Base-by-base conservation (phyloP, 352 stramenopile species). In the Blastocystis sp. region DNA sequence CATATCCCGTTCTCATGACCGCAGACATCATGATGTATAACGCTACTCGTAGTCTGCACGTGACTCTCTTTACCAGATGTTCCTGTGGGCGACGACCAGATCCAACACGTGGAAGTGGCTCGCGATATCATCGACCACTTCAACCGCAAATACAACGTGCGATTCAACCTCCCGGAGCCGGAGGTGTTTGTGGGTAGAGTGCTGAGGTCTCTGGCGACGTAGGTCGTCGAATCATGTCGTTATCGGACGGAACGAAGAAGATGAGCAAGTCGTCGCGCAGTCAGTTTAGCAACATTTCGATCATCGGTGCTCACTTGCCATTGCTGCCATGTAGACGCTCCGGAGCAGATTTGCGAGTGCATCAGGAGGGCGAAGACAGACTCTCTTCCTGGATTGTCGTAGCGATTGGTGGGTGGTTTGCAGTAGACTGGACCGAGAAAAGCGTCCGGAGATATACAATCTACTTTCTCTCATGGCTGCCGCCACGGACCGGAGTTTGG, bases 21-120 rank as follows among this genome's bases (percentile, higher is more conserved):
- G 95, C 97, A 2, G 97, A 99, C 91, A 99, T 99, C 87, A 92
- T 99, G 69, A 91, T 99, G 18, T 99, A 99, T 92, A 95, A 98
- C 78, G 95, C 97, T 0, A 96, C 93, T 5, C 76, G 68, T 78
- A 45, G 56, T 24, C 43, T 24, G 11, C 18, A 64, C 13, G 11
- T 63, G 11, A 11, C 62, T 6, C n/a, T 78, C 11, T 16, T 16
- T 16, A 63, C 11, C 37, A 78, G 95, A 98, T 90, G 96, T 99
- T 16, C 97, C 97, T 0, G 97, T 99, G 34, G 97, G 97, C 16
- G 96, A 99, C 88, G 97, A 98, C 91, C 95, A 98, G 91, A 92
- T 96, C 90, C 97, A 99, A 92, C 97, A 99, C 91, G 92, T 99
- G 87, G 97, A 99, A 92, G 93, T 99, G n/a, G 95, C 96, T 34